Evolutionary conservation across 345 rosid species (phyloP), one percentile per base, ranked within the genome.

Genomic region (Conringia planisiliqua): DNA sequence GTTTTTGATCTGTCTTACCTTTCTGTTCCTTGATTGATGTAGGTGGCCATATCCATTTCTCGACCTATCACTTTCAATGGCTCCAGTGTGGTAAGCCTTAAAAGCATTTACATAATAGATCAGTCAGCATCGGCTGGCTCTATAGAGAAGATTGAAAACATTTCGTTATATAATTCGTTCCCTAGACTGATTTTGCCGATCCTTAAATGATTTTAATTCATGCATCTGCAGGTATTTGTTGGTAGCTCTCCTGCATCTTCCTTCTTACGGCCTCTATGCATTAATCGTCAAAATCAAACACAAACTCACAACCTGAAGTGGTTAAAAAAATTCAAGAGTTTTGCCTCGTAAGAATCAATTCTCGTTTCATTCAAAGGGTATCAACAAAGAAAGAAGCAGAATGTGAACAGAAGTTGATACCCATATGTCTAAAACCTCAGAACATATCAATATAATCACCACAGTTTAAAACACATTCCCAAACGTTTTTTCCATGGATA

Each of bases 31-130:
- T 0, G 5, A 66, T 42, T 66, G 13, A 38, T 39, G 29, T 79
- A 91, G 89, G 85, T 91, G 94, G 97, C 94, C 94, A 12, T 89
- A 86, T 70, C 87, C 90, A 54, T 91, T 87, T 76, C 88, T 91
- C 16, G 85, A 87, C 68, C 75, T 86, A 47, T 83, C 90, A 11
- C 62, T 82, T 8, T 65, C 81, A 32, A 71, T 70, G 81, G 94
- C 94, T 68, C 89, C 92, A 24, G 24, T 84, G 35, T 89, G 92
- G 92, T 88, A 80, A 29, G 82, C 48, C 59, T 70, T 56, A 16
- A 62, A 35, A 70, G 44, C 76, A 52, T 55, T 33, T 44, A 63
- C 43, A 62, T 27, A 8, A 7, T 66, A 7, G n/a, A 42, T 42
- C 73, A 43, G 40, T 66, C 54, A 20, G 59, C 62, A 62, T 27